phyloP scores from a whole-genome alignment of 805 yeast genomes.

The Lachancea sp. region DNA sequence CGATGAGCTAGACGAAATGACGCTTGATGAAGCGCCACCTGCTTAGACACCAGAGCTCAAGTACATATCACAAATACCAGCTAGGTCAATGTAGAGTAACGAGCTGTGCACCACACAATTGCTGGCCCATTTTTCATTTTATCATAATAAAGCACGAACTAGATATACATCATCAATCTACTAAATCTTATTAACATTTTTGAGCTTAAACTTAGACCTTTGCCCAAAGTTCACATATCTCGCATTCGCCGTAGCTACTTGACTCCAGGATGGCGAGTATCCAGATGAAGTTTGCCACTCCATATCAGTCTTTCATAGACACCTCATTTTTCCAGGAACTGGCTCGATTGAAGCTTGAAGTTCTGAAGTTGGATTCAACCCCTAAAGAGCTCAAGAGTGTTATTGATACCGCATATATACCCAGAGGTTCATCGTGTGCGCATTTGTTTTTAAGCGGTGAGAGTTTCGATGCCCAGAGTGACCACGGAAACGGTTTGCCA shows the following conservation, averaged over 20 bases:
- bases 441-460: constrained; percentile 25
- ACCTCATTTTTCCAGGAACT: constrained; percentile 79
- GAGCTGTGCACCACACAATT: too few relatives aligned
- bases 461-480: constrained; percentile 28
- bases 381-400: constrained; percentile 25
- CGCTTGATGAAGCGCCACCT: constrained; percentile 49
- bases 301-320: constrained; percentile 70
- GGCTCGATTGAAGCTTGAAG: constrained; percentile 66
- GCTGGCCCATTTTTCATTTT: not conserved
- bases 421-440: constrained; percentile 14
- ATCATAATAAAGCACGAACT: not conserved
- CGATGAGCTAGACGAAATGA: constrained; percentile 93
- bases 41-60: not conserved
- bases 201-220: too few relatives aligned
- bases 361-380: constrained; percentile 47
- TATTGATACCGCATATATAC: constrained; percentile 17
- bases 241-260: too few relatives aligned
- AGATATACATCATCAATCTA: not conserved
- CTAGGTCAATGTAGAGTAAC: too few relatives aligned
- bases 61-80: too few relatives aligned
- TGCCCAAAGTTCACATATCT: too few relatives aligned
- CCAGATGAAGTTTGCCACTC: constrained; percentile 31
- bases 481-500: constrained; percentile 8
- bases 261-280: not conserved
- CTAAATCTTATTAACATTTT: not conserved